phyloP scores from a whole-genome alignment of 129 eudicot genomes.

The Flaveria brownii region DNA sequence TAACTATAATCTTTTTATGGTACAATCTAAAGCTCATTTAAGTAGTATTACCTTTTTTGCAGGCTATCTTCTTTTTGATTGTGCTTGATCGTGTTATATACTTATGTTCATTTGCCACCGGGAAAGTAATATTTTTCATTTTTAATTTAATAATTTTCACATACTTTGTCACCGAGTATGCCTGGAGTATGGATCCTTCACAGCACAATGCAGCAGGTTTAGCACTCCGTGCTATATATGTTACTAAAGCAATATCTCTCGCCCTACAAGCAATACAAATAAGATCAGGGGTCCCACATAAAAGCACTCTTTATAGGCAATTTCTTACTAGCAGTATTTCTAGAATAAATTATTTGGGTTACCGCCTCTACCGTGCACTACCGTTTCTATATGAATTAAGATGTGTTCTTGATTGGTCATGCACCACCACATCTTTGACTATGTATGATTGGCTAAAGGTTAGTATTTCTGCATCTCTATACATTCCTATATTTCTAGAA shows the following conservation, averaged over 20 bases:
- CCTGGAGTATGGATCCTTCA: slow-evolving; percentile 84
- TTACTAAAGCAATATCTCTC: slow-evolving; percentile 83
- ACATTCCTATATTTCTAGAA: slow-evolving; percentile 1
- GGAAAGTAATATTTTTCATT: slow-evolving; percentile 83
- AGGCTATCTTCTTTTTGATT: slow-evolving; percentile 96
- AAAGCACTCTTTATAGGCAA: slow-evolving; percentile 93
- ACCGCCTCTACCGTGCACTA: slow-evolving; percentile 87
- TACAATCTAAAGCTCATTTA: slow-evolving; percentile 18
- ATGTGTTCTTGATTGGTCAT: slow-evolving; percentile 99
- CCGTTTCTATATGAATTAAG: slow-evolving; percentile 98
- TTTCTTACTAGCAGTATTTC: slow-evolving; percentile 88
- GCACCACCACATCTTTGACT: slow-evolving; percentile 94
- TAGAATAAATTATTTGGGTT: slow-evolving; percentile 79
- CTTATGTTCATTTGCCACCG: slow-evolving; percentile 91
- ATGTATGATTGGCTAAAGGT: slow-evolving; percentile 99
- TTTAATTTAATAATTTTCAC: slow-evolving; percentile 84
- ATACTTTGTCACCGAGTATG: slow-evolving; percentile 78
- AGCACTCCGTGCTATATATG: slow-evolving; percentile 86
- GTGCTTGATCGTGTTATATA: slow-evolving; percentile 90
- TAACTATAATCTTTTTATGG: neutral
- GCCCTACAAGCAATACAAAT: slow-evolving; percentile 93
- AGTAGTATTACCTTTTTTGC: slow-evolving; percentile 32
- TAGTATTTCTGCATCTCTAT: slow-evolving; percentile 20
- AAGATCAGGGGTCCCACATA: slow-evolving; percentile 86
- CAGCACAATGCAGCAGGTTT: slow-evolving; percentile 70